Percentiles rank a stretch among this genome's conserved stretches.
Conservation (phyloP, 2,329 filamentous ascomycete species). For the Fusarium neocosmosporiellum region DNA sequence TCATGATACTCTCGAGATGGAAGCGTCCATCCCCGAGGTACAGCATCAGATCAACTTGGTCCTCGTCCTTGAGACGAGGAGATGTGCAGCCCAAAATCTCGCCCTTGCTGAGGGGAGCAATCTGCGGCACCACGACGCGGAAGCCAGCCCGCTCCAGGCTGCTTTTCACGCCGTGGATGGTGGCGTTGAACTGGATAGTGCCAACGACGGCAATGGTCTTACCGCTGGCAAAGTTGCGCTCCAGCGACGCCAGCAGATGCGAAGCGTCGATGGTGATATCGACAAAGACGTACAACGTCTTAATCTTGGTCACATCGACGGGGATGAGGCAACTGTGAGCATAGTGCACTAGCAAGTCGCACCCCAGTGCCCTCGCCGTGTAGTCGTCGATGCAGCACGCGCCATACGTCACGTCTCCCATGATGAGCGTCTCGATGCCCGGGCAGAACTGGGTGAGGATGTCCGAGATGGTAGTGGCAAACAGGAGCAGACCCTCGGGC, state of each 20-base stretch:
- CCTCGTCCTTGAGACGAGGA: constrained; percentile 71
- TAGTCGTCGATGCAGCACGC: constrained; percentile 99
- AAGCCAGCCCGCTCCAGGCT: constrained; percentile 87
- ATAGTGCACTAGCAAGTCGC: constrained; percentile 95
- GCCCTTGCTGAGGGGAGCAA: constrained; percentile 90
- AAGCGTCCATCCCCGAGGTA: constrained; percentile 95
- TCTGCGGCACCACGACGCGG: constrained; percentile 88
- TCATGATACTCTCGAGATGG: constrained; percentile 98
- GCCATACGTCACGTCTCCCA: constrained; percentile 99
- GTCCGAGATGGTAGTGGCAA: constrained; percentile 97
- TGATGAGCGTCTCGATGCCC: constrained; percentile 91
- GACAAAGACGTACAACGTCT: constrained; percentile 97
- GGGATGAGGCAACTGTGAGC: constrained; percentile 97
- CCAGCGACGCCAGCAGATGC: constrained; percentile 87
- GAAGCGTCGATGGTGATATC: constrained; percentile 95
- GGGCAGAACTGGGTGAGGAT: constrained; percentile 95
- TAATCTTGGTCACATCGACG: constrained; percentile 95
- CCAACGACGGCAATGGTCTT: constrained; percentile 94
- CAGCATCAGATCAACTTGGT: constrained; percentile 79
- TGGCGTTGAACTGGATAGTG: constrained; percentile 99
- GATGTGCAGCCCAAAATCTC: constrained; percentile 99
- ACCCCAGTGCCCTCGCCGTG: constrained; percentile 92
- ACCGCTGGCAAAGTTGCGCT: constrained; percentile 85
- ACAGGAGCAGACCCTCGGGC: constrained; percentile 93
- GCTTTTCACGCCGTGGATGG: constrained; percentile 85